These are phyloP conservation scores for Agaricus subrufescens DNA, from an alignment of 768 basidiomycete species.

Conservation along the genomic window DNA sequence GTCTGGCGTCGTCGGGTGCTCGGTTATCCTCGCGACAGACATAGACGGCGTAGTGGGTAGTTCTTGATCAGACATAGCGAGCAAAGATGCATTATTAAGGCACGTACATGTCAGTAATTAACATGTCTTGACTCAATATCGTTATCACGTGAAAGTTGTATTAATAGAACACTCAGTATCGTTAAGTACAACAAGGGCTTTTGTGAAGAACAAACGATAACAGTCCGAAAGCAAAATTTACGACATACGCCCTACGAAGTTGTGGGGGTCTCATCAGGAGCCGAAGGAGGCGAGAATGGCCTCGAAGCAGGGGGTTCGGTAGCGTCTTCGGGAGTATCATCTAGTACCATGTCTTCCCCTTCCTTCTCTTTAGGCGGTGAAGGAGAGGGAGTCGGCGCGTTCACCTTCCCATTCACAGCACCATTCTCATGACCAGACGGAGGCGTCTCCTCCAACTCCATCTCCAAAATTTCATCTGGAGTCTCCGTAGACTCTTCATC, in stretches of 20 bases:
- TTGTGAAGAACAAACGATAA: constrained; percentile 1
- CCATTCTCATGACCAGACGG: constrained; percentile 3
- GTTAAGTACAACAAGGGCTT: neutral
- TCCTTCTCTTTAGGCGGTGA: constrained; percentile 5
- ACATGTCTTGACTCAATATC: neutral
- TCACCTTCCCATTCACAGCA: neutral
- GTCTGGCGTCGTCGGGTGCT: constrained; percentile 53
- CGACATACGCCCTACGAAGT: neutral
- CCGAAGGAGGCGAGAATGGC: neutral
- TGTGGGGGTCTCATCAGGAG: neutral
- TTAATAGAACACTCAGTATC: neutral
- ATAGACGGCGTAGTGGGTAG: constrained; percentile 39
- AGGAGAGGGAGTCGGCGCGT: neutral
- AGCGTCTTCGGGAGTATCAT: neutral
- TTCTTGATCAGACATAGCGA: constrained; percentile 19
- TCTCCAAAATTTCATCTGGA: constrained; percentile 14
- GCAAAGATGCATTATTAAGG: neutral
- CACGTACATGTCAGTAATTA: too few species aligned
- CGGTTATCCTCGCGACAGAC: constrained; percentile 13
- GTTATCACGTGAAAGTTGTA: too few species aligned
- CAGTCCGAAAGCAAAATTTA: neutral
- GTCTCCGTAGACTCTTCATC: constrained; percentile 8
- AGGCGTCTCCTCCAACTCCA: constrained; percentile 35
- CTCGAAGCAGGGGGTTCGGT: neutral
- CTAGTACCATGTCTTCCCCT: constrained; percentile 1